phyloP scores from a whole-genome alignment of 192 early-diverging fungal species.

The Chytriomyces sp. region DNA sequence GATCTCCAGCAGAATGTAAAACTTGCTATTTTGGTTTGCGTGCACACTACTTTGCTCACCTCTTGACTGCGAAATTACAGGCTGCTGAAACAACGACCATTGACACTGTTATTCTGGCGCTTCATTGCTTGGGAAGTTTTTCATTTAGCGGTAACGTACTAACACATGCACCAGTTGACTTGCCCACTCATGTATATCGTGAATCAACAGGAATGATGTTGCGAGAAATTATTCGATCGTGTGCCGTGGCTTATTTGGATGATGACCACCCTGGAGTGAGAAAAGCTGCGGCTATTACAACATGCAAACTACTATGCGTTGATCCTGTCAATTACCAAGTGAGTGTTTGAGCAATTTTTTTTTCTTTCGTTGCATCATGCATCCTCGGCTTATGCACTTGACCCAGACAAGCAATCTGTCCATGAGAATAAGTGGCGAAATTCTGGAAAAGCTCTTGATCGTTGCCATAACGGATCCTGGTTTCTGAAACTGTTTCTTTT shows the following conservation, averaged over 20 bases:
- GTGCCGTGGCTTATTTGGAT: conserved; percentile 79
- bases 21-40: conserved; percentile 10
- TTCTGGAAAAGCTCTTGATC: conserved; percentile 85
- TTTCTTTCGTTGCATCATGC: conserved; percentile 2
- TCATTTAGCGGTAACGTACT: conserved; percentile 69
- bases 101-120: conserved; percentile 78
- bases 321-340: conserved; percentile 85
- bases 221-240: conserved; percentile 89
- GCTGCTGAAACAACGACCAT: conserved; percentile 67
- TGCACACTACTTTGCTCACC: neutral
- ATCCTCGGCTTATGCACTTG: neutral
- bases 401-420: conserved; percentile 63
- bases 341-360: conserved; percentile 26
- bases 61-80: conserved; percentile 7
- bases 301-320: conserved; percentile 78
- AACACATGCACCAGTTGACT: neutral
- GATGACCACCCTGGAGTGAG: conserved; percentile 78
- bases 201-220: conserved; percentile 65
- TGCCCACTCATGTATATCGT: conserved; percentile 3
- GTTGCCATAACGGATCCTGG: conserved; percentile 85
- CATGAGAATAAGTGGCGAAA: conserved; percentile 81
- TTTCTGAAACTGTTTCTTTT: conserved; percentile 36
- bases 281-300: conserved; percentile 84
- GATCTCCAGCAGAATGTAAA: conserved; percentile 7
- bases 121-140: conserved; percentile 83